Evolutionary conservation across 2,329 filamentous ascomycete species (phyloP).

Genomic region (Fusarium hainanense): DNA sequence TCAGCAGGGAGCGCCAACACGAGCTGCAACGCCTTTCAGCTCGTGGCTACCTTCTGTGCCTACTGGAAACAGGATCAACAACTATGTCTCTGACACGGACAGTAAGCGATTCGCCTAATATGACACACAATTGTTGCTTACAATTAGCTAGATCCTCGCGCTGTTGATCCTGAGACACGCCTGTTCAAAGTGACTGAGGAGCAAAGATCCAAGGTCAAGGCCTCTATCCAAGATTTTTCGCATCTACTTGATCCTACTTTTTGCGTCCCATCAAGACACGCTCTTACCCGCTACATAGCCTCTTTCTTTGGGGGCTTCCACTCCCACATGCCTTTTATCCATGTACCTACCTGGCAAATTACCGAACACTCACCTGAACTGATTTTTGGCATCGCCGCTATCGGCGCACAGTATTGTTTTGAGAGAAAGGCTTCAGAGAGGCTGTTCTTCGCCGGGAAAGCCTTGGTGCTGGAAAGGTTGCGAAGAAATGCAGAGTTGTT

Average conservation of each 20-base stretch:
- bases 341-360: constrained; percentile 50
- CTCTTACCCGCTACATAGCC: constrained; percentile 51
- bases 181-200: constrained; percentile 50
- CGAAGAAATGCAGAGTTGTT: constrained; percentile 38
- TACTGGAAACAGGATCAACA: constrained; percentile 43
- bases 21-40: constrained; percentile 50
- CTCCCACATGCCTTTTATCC: constrained; percentile 54
- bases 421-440: constrained; percentile 51
- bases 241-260: constrained; percentile 45
- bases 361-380: constrained; percentile 49
- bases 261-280: constrained; percentile 52
- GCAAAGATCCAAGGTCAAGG: constrained; percentile 44
- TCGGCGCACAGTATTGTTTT: constrained; percentile 55
- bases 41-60: constrained; percentile 54
- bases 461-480: constrained; percentile 49
- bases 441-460: constrained; percentile 50
- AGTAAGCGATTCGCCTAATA: constrained; percentile 10
- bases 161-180: constrained; percentile 5
- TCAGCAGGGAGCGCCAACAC: neutral
- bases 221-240: neutral
- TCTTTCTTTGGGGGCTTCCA: constrained; percentile 49
- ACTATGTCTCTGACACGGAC: constrained; percentile 17
- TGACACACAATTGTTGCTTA: neutral
- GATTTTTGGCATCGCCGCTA: constrained; percentile 48
- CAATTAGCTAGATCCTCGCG: neutral